These are phyloP conservation scores for Colletotrichum tamarilloi DNA, from an alignment of 2,329 filamentous ascomycete genomes.

Conservation along the genomic window DNA sequence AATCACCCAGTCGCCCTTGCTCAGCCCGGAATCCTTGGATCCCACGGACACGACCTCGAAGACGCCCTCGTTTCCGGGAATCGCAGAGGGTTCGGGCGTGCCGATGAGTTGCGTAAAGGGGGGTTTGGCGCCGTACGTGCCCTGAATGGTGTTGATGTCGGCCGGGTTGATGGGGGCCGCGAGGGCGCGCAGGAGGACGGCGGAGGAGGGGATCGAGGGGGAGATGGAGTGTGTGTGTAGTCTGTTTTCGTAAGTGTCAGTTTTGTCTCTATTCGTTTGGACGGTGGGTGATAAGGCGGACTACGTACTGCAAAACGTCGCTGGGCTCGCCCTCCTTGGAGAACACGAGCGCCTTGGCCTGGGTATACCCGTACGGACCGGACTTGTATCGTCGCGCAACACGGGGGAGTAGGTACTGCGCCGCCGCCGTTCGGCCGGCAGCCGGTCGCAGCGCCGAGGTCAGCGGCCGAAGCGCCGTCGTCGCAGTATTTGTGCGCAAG, in stretches of 20 bases:
- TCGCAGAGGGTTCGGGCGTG: constrained; percentile 79
- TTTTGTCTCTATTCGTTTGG: not conserved
- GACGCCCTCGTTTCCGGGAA: constrained; percentile 91
- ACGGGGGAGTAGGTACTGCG: constrained; percentile 36
- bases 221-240: constrained; percentile 83
- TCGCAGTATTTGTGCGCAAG: constrained; percentile 8
- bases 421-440: not conserved
- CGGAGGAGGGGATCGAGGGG: constrained; percentile 72
- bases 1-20: constrained; percentile 92
- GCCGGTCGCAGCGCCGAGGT: constrained; percentile 26
- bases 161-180: constrained; percentile 95
- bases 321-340: constrained; percentile 79
- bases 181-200: constrained; percentile 85
- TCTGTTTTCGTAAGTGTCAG: constrained; percentile 42
- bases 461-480: constrained; percentile 30
- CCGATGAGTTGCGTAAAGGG: constrained; percentile 80
- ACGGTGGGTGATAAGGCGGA: not conserved
- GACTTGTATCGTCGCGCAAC: constrained; percentile 59
- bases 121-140: constrained; percentile 90
- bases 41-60: constrained; percentile 86
- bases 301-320: constrained; percentile 71
- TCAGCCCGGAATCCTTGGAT: constrained; percentile 62
- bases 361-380: constrained; percentile 82
- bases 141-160: constrained; percentile 98
- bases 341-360: constrained; percentile 85